A percentile compares a stretch with the other conserved stretches of the same genome.
Evolutionary conservation across 1,284 basidiomycete genomes (phyloP).

Genomic region (Cutaneotrichosporon arboriforme): DNA sequence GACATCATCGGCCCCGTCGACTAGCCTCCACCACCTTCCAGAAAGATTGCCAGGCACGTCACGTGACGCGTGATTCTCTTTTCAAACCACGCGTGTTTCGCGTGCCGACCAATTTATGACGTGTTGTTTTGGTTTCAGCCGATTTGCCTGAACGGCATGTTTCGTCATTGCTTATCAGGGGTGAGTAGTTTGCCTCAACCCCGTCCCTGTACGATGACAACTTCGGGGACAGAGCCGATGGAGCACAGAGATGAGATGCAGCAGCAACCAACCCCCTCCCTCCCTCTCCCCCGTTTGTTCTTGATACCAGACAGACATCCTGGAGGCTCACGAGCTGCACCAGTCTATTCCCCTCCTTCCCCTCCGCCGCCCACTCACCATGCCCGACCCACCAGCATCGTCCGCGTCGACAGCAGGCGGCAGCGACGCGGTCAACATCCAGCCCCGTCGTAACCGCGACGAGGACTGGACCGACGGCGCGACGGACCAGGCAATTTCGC

Average conservation of each 20-base stretch:
- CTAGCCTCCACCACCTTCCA: slow-evolving; percentile 3
- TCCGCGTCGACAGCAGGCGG: not conserved
- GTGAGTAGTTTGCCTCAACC: too few relatives aligned
- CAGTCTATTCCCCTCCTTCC: slow-evolving; percentile 1
- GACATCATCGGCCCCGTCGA: not conserved
- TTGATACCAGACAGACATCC: not conserved
- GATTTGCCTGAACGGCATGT: too few relatives aligned
- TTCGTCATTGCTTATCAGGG: too few relatives aligned
- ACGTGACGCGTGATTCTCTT: not conserved
- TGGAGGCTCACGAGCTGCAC: not conserved
- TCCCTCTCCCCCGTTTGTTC: too few relatives aligned
- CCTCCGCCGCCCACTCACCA: not conserved
- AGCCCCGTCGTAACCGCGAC: not conserved
- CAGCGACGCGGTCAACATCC: not conserved
- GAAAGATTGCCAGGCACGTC: not conserved
- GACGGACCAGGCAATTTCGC: slow-evolving; percentile 20
- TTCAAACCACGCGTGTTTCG: not conserved
- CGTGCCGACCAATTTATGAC: too few relatives aligned
- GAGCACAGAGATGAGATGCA: too few relatives aligned
- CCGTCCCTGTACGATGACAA: too few relatives aligned
- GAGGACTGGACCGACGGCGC: slow-evolving; percentile 23
- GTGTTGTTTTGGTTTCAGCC: too few relatives aligned
- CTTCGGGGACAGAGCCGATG: too few relatives aligned
- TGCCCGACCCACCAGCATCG: slow-evolving; percentile 6
- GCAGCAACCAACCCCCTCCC: too few relatives aligned